These are phyloP conservation scores for Cinnamomum chago DNA, from an alignment of 164 flowering plant genomes.

Conservation along the genomic window DNA sequence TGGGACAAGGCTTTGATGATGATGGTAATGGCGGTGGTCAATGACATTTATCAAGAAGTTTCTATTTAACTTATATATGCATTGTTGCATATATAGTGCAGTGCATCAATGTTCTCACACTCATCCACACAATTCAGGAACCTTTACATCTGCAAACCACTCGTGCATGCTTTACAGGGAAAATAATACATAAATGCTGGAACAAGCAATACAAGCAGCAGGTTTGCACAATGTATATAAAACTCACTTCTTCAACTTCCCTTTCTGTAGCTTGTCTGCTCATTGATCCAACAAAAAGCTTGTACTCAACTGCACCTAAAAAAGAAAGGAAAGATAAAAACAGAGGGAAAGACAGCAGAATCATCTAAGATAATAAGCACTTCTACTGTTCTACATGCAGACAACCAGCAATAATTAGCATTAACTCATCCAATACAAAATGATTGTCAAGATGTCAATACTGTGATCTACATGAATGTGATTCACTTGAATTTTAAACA, in stretches of 20 bases:
- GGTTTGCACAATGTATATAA: neutral
- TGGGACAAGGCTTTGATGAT: too few species aligned
- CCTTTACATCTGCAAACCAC: neutral
- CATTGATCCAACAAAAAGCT: slow-evolving; percentile 90
- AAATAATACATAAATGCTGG: neutral
- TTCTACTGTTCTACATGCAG: neutral
- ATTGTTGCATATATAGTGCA: too few species aligned
- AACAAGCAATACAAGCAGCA: neutral
- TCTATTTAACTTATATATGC: too few species aligned
- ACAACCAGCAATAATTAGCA: neutral
- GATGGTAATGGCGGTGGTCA: too few species aligned
- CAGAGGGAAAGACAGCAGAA: slow-evolving; percentile 1
- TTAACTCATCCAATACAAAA: too few species aligned
- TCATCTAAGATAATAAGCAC: neutral
- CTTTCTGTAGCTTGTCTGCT: slow-evolving; percentile 85
- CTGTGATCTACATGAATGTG: too few species aligned
- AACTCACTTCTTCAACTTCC: slow-evolving; percentile 84
- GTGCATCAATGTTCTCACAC: too few species aligned
- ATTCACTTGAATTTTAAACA: too few species aligned
- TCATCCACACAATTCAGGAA: neutral
- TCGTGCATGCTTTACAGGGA: too few species aligned
- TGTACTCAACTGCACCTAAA: slow-evolving; percentile 81
- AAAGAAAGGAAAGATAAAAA: slow-evolving; percentile 11
- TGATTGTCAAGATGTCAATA: too few species aligned
- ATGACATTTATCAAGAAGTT: too few species aligned